Evolutionary conservation across 2,329 filamentous ascomycete species (phyloP).

Genomic region (Monosporascus cannonballus): DNA sequence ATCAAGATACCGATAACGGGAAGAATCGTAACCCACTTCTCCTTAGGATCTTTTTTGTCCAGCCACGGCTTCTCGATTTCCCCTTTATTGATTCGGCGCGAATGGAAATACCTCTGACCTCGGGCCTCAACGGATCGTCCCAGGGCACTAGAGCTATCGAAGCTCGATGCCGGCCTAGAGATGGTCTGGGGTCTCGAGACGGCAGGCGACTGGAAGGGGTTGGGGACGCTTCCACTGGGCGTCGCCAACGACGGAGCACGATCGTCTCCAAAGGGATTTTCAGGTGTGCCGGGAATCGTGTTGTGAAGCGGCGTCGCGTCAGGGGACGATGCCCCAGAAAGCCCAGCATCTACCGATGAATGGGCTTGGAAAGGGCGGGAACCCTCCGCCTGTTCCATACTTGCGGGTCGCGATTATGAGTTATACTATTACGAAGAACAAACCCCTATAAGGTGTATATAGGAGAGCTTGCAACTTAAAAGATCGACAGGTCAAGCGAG

Average conservation of each 20-base stretch:
- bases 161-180: slow-evolving; percentile 43
- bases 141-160: slow-evolving; percentile 37
- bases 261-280: not conserved
- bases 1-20: slow-evolving; percentile 65
- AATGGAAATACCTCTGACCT: slow-evolving; percentile 61
- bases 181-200: slow-evolving; percentile 19
- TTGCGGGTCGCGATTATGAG: not conserved
- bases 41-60: slow-evolving; percentile 64
- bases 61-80: slow-evolving; percentile 74
- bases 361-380: not conserved
- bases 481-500: not conserved
- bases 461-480: not conserved
- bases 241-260: slow-evolving; percentile 6
- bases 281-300: not conserved
- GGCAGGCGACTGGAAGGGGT: slow-evolving; percentile 40
- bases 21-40: slow-evolving; percentile 83
- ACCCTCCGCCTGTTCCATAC: not conserved
- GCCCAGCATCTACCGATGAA: not conserved
- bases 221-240: slow-evolving; percentile 19
- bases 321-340: not conserved
- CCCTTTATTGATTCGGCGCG: slow-evolving; percentile 64
- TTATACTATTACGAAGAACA: not conserved
- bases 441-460: not conserved
- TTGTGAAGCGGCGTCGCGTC: not conserved
- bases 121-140: slow-evolving; percentile 31